Percentiles rank a stretch among this genome's conserved stretches.
These are phyloP conservation scores for Paecilomyces variotii DNA, from an alignment of 2,329 filamentous ascomycete genomes.

Conservation along the genomic window DNA sequence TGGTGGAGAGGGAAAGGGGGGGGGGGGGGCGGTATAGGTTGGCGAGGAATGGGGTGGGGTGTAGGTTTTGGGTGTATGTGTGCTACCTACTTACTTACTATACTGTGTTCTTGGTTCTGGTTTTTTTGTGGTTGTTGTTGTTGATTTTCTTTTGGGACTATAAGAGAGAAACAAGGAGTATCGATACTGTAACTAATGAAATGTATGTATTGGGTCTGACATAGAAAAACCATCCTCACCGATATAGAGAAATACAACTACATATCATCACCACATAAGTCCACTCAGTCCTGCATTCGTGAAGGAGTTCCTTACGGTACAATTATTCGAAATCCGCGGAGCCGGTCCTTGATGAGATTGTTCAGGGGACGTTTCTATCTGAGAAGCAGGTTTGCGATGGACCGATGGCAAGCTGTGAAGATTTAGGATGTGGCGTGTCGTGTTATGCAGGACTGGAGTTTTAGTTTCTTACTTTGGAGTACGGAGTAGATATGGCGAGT, in stretches of 20 bases:
- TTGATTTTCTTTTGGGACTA: neutral
- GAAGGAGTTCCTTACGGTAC: slow-evolving; percentile 1
- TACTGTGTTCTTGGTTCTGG: neutral
- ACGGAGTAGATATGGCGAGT: too few relatives aligned
- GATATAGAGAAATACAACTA: neutral
- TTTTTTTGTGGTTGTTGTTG: neutral
- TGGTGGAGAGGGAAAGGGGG: neutral
- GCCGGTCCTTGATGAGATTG: slow-evolving; percentile 2
- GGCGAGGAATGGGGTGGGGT: neutral
- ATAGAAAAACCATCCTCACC: neutral
- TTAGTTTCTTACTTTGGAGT: too few relatives aligned
- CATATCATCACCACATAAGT: neutral
- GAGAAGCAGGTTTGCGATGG: neutral
- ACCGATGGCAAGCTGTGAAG: neutral
- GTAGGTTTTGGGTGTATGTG: neutral
- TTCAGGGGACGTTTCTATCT: slow-evolving; percentile 1
- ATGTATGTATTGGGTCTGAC: neutral
- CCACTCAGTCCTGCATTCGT: neutral
- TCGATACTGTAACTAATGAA: neutral
- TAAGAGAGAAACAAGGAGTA: neutral
- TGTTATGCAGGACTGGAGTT: too few relatives aligned
- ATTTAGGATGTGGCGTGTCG: too few relatives aligned
- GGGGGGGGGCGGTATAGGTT: neutral
- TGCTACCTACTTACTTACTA: neutral
- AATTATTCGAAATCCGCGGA: slow-evolving; percentile 1